Evolutionary conservation across 768 basidiomycete species (phyloP).

Genomic region (Tubosaeta brunneosetosa): DNA sequence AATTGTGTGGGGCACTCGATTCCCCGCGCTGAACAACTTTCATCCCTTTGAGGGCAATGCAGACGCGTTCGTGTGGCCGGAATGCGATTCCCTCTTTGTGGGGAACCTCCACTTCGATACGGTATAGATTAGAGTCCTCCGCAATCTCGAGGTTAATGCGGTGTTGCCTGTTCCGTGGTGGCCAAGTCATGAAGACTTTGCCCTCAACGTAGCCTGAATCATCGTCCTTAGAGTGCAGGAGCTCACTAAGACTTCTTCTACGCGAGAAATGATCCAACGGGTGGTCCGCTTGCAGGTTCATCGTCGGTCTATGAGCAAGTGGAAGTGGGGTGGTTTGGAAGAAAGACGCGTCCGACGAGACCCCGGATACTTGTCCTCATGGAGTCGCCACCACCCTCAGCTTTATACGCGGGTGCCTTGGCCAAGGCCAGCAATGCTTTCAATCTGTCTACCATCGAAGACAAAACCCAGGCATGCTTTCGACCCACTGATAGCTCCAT

Average conservation of each 20-base stretch:
- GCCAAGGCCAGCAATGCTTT: slow-evolving; percentile 35
- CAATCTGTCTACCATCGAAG: slow-evolving; percentile 37
- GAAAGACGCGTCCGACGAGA: not conserved
- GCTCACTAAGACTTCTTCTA: slow-evolving; percentile 29
- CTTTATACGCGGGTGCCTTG: slow-evolving; percentile 40
- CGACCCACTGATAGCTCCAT: not conserved
- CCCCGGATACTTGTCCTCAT: slow-evolving; percentile 13
- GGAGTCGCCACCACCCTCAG: slow-evolving; percentile 30
- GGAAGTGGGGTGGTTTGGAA: not conserved
- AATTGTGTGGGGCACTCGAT: slow-evolving; percentile 26
- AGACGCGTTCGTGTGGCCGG: slow-evolving; percentile 38
- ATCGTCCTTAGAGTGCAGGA: slow-evolving; percentile 29
- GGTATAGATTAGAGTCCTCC: slow-evolving; percentile 15
- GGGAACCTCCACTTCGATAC: slow-evolving; percentile 39
- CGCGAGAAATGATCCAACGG: slow-evolving; percentile 19
- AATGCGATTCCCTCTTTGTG: slow-evolving; percentile 35
- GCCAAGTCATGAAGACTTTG: slow-evolving; percentile 45
- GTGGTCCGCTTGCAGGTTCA: slow-evolving; percentile 3
- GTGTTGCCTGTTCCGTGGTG: slow-evolving; percentile 22
- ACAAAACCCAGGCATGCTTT: slow-evolving; percentile 42
- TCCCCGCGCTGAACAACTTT: slow-evolving; percentile 28
- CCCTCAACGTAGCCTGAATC: slow-evolving; percentile 39
- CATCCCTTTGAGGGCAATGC: slow-evolving; percentile 46
- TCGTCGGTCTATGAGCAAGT: not conserved
- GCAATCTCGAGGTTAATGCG: slow-evolving; percentile 30